These are phyloP conservation scores for Lipomyces sp. DNA, from an alignment of 805 yeast species.

Conservation along the genomic window DNA sequence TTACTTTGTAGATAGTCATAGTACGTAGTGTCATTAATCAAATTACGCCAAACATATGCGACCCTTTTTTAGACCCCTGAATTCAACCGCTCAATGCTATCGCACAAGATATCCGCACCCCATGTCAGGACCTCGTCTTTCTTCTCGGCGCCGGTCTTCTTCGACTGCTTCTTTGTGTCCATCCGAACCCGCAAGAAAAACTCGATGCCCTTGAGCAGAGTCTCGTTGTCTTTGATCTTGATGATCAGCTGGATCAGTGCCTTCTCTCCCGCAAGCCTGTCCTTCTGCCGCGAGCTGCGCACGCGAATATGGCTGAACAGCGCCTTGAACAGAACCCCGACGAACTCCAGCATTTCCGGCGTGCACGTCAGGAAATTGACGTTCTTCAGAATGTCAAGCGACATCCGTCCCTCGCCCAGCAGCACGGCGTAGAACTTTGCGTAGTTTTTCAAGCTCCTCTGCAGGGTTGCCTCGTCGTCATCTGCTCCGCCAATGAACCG, in stretches of 20 bases:
- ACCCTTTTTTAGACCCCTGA: neutral
- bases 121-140: conserved; percentile 59
- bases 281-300: conserved; percentile 26
- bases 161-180: conserved; percentile 13
- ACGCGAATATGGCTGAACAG: conserved; percentile 19
- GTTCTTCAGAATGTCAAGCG: conserved; percentile 59
- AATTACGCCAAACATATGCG: no score
- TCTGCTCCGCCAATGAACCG: conserved; percentile 34
- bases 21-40: no score
- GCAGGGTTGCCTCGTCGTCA: conserved; percentile 49
- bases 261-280: conserved; percentile 46
- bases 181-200: conserved; percentile 49
- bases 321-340: conserved; percentile 11
- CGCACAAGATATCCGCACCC: conserved; percentile 59
- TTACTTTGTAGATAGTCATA: no score
- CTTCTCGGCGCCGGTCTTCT: conserved; percentile 32
- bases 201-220: conserved; percentile 63
- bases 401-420: conserved; percentile 68
- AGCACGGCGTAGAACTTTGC: conserved; percentile 80
- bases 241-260: conserved; percentile 48
- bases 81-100: conserved; percentile 30
- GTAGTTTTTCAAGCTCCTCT: conserved; percentile 61
- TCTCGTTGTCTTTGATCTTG: conserved; percentile 56
- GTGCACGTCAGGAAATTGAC: conserved; percentile 22
- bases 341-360: conserved; percentile 18